phyloP scores from a whole-genome alignment of 169 alveolate genomes.

The Sarcocystis neurona region DNA sequence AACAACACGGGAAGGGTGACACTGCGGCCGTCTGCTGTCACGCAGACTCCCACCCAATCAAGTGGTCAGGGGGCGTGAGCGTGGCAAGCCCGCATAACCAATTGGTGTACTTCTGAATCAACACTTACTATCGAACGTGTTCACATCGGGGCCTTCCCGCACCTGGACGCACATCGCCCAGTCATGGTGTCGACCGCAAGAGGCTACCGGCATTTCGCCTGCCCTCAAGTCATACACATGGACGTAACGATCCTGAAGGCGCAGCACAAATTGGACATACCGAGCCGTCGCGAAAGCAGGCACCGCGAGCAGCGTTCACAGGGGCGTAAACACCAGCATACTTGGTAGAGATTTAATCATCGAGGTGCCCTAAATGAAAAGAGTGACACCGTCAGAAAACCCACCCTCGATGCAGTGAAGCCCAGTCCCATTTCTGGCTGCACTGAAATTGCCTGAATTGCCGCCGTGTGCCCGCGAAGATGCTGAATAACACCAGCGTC shows the following conservation, averaged over 20 bases:
- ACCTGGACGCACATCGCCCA: slow-evolving; percentile 20
- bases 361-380: no score
- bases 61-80: no score
- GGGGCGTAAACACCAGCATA: background rate
- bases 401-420: slow-evolving; percentile 1
- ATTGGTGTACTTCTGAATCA: background rate
- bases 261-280: no score
- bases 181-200: slow-evolving; percentile 8
- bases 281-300: background rate
- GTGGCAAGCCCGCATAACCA: no score
- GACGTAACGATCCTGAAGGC: background rate
- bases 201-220: slow-evolving; percentile 9
- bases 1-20: background rate
- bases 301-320: background rate
- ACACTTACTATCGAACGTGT: background rate
- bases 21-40: no score
- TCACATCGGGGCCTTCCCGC: background rate
- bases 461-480: slow-evolving; percentile 17
- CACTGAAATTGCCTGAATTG: background rate
- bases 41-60: no score
- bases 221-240: background rate
- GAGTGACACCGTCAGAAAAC: background rate
- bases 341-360: no score
- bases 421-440: background rate
- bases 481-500: background rate